These are phyloP conservation scores for Penicillium freii DNA, from an alignment of 2,329 filamentous ascomycete genomes.

Conservation along the genomic window DNA sequence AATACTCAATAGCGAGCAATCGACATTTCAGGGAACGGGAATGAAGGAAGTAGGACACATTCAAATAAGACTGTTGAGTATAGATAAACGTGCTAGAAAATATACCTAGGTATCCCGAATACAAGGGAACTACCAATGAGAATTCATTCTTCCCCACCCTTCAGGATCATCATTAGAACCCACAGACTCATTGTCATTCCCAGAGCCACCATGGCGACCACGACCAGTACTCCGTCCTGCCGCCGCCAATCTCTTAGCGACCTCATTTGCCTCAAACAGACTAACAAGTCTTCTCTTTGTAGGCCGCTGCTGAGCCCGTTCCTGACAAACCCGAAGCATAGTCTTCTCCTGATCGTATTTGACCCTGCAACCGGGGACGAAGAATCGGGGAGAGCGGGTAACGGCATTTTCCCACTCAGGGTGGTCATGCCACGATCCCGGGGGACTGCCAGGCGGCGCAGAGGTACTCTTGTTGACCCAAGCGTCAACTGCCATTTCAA, in stretches of 20 bases:
- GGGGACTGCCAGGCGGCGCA: constrained; percentile 5
- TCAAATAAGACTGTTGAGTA: too few species aligned
- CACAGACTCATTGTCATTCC: background rate
- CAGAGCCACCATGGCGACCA: background rate
- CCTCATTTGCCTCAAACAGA: constrained; percentile 60
- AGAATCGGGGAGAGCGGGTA: constrained; percentile 1
- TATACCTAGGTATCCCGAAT: too few species aligned
- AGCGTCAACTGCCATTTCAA: constrained; percentile 49
- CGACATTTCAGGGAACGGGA: too few species aligned
- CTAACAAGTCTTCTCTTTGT: constrained; percentile 55
- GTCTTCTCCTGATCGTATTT: constrained; percentile 4
- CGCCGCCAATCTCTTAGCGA: constrained; percentile 51
- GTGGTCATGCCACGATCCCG: too few species aligned
- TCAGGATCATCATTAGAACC: background rate
- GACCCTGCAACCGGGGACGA: constrained; percentile 8
- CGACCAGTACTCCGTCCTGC: background rate
- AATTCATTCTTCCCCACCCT: background rate
- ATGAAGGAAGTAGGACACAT: background rate
- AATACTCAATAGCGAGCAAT: background rate
- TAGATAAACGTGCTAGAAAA: background rate
- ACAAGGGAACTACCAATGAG: background rate
- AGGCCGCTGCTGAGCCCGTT: constrained; percentile 22
- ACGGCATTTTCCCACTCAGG: constrained; percentile 1
- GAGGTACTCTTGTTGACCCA: constrained; percentile 29
- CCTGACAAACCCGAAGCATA: constrained; percentile 41